Percentiles rank a stretch among this genome's conserved stretches.
Conservation (phyloP, 345 rosid genomes). For the Pugionium dolabratum region DNA sequence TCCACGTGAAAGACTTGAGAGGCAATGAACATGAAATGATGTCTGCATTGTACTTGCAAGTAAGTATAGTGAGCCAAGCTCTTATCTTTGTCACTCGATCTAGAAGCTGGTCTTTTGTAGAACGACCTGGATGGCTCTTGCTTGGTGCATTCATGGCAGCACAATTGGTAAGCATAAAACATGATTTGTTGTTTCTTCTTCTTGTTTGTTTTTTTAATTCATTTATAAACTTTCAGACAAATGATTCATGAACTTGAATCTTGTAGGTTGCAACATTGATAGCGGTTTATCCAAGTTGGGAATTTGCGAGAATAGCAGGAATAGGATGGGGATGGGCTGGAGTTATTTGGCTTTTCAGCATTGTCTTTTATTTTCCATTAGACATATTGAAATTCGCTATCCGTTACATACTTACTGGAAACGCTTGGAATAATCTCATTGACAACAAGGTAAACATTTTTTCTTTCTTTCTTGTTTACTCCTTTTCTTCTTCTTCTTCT, state of each 20-base stretch:
- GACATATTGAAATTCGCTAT: constrained; percentile 74
- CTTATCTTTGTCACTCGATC: constrained; percentile 91
- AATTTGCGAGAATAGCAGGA: constrained; percentile 76
- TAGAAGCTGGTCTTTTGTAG: constrained; percentile 79
- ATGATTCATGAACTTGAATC: constrained; percentile 15
- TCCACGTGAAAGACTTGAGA: constrained; percentile 55
- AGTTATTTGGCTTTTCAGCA: constrained; percentile 78
- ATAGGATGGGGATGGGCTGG: constrained; percentile 97
- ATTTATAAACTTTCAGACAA: not conserved
- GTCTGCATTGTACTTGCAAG: constrained; percentile 92
- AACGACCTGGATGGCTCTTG: constrained; percentile 74
- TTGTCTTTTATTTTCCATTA: constrained; percentile 71
- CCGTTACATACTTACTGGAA: constrained; percentile 78
- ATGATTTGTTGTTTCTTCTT: not conserved
- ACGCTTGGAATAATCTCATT: constrained; percentile 74
- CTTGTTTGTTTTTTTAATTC: not conserved
- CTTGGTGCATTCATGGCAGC: constrained; percentile 62
- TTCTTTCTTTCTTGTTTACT: constrained; percentile 1
- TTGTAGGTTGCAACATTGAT: constrained; percentile 67
- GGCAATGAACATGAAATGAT: constrained; percentile 54
- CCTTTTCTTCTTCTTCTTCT: constrained; percentile 9
- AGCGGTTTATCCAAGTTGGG: constrained; percentile 74
- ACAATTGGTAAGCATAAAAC: constrained; percentile 54
- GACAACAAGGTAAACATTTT: constrained; percentile 65
- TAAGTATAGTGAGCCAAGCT: constrained; percentile 95